These are phyloP conservation scores for Eucalyptus sp. DNA, from an alignment of 345 rosid species.

Conservation along the genomic window DNA sequence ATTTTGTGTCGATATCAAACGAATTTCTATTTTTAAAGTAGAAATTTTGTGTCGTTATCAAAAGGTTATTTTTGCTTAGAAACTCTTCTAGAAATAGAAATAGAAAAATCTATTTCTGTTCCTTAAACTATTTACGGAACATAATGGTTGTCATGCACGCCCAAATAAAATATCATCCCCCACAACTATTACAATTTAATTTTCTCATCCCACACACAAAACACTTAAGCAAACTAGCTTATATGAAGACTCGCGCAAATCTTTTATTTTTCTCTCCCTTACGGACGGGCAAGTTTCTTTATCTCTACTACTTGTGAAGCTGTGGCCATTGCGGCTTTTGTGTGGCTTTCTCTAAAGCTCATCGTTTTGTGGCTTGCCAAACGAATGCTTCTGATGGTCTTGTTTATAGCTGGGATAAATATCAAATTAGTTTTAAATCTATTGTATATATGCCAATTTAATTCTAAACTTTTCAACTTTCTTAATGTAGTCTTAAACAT, in stretches of 20 bases:
- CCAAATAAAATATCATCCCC: no score
- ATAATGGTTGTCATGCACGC: no score
- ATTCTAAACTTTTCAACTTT: no score
- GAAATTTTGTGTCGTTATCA: no score
- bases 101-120: no score
- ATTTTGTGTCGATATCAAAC: no score
- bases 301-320: background rate
- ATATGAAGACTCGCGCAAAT: background rate
- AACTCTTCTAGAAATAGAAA: no score
- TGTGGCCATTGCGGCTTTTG: background rate
- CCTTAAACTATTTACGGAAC: no score
- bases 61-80: no score
- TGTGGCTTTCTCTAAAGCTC: background rate
- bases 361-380: background rate
- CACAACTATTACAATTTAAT: background rate
- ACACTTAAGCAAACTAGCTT: background rate
- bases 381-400: background rate
- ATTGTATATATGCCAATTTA: accelerated
- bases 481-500: background rate
- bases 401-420: background rate
- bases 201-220: background rate
- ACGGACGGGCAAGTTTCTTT: background rate
- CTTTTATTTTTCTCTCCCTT: background rate
- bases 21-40: no score
- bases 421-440: background rate